Conservation (phyloP, 805 yeast genomes). For the Starmerella apis region DNA sequence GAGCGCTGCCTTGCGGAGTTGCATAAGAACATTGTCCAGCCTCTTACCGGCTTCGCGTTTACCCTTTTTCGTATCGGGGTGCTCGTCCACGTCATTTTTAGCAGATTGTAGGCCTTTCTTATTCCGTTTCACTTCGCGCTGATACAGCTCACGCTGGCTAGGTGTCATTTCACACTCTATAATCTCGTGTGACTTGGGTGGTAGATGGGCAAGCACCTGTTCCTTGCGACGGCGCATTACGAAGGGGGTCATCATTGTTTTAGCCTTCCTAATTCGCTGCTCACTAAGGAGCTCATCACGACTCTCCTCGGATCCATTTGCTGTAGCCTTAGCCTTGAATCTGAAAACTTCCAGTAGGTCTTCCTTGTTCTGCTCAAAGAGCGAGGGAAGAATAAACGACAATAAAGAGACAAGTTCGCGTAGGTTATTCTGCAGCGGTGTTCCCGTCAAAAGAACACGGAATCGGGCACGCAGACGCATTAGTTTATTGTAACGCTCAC, state of each 20-base stretch:
- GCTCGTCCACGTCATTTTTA: constrained; percentile 29
- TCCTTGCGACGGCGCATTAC: constrained; percentile 83
- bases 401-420: constrained; percentile 80
- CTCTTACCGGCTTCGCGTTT: constrained; percentile 34
- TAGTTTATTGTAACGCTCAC: constrained; percentile 77
- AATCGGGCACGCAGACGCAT: constrained; percentile 79
- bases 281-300: constrained; percentile 52
- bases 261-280: constrained; percentile 87
- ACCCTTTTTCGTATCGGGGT: constrained; percentile 21
- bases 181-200: constrained; percentile 57
- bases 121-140: constrained; percentile 40
- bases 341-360: constrained; percentile 75
- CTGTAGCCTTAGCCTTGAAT: constrained; percentile 69
- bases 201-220: constrained; percentile 84
- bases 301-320: constrained; percentile 26
- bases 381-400: constrained; percentile 78
- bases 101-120: constrained; percentile 21
- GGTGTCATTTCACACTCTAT: constrained; percentile 54
- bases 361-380: constrained; percentile 71
- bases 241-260: constrained; percentile 97
- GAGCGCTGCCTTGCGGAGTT: constrained; percentile 78
- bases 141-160: constrained; percentile 50
- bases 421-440: constrained; percentile 90
- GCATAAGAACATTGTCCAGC: constrained; percentile 70
- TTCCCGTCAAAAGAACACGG: constrained; percentile 83